These are phyloP conservation scores for Bacidia gigantensis DNA, from an alignment of 495 filamentous ascomycete genomes.

Conservation along the genomic window DNA sequence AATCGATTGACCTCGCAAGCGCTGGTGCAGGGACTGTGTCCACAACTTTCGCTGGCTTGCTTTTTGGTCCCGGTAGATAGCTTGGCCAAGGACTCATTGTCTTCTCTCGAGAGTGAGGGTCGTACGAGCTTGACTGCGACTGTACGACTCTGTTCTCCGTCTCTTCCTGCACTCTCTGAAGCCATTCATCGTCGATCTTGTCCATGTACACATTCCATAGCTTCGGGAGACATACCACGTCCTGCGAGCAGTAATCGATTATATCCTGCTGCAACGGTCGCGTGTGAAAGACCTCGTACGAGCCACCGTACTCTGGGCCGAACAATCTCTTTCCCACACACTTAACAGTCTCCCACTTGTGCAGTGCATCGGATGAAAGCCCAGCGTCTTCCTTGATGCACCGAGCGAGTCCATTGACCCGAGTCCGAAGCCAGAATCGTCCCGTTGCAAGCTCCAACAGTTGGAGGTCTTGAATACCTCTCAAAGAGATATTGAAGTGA, in stretches of 20 bases:
- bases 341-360: constrained; percentile 29
- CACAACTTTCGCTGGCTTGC: too few relatives aligned
- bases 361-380: constrained; percentile 5
- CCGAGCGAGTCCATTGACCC: constrained; percentile 20
- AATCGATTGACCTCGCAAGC: too few relatives aligned
- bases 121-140: constrained; percentile 4
- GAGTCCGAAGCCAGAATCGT: constrained; percentile 10
- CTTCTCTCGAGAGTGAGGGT: too few relatives aligned
- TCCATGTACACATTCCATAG: constrained; percentile 22
- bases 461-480: constrained; percentile 39
- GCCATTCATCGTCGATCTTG: constrained; percentile 18
- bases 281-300: constrained; percentile 35
- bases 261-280: constrained; percentile 33
- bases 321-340: constrained; percentile 28
- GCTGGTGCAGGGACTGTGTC: too few relatives aligned
- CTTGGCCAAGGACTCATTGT: too few relatives aligned
- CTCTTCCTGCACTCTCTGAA: constrained; percentile 17
- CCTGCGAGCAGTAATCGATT: constrained; percentile 33
- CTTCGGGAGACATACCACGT: constrained; percentile 31
- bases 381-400: constrained; percentile 31
- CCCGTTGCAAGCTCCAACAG: constrained; percentile 40
- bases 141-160: constrained; percentile 17
- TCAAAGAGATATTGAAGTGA: constrained; percentile 27
- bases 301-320: constrained; percentile 28
- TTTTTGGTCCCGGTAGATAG: too few relatives aligned